Conservation (phyloP, 2,329 filamentous ascomycete species). For the Pleomassaria siparia region DNA sequence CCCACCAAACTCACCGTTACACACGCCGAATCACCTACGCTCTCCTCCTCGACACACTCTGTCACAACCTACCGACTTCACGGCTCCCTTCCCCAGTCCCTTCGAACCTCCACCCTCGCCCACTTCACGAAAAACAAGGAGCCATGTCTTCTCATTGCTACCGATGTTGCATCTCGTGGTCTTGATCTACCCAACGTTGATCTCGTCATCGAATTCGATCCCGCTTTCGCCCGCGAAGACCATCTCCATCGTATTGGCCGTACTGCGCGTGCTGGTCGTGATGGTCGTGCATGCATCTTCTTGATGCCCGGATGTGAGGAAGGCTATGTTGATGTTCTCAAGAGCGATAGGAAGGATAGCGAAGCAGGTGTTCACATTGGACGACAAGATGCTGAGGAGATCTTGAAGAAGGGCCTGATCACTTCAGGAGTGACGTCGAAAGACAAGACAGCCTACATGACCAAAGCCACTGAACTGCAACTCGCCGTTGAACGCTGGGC, state of each 20-base stretch:
- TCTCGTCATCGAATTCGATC: constrained; percentile 93
- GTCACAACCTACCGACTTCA: constrained; percentile 86
- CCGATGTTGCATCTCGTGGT: constrained; percentile 92
- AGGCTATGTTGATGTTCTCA: constrained; percentile 78
- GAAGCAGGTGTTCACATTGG: constrained; percentile 61
- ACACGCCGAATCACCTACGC: constrained; percentile 67
- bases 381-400: constrained; percentile 64
- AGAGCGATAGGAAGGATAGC: constrained; percentile 67
- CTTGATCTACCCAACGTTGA: constrained; percentile 95
- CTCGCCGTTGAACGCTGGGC: constrained; percentile 68
- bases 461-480: constrained; percentile 67
- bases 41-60: constrained; percentile 74
- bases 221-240: constrained; percentile 88
- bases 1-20: constrained; percentile 53
- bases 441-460: constrained; percentile 61
- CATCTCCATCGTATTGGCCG: constrained; percentile 93
- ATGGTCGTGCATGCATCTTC: constrained; percentile 86
- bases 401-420: constrained; percentile 66
- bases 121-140: constrained; percentile 74
- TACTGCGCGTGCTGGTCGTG: constrained; percentile 87
- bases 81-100: constrained; percentile 83
- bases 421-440: constrained; percentile 29
- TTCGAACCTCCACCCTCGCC: constrained; percentile 81
- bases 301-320: constrained; percentile 90
- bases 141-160: constrained; percentile 84